Conservation (phyloP, 2,329 filamentous ascomycete species). For the Cercospora sp. region DNA sequence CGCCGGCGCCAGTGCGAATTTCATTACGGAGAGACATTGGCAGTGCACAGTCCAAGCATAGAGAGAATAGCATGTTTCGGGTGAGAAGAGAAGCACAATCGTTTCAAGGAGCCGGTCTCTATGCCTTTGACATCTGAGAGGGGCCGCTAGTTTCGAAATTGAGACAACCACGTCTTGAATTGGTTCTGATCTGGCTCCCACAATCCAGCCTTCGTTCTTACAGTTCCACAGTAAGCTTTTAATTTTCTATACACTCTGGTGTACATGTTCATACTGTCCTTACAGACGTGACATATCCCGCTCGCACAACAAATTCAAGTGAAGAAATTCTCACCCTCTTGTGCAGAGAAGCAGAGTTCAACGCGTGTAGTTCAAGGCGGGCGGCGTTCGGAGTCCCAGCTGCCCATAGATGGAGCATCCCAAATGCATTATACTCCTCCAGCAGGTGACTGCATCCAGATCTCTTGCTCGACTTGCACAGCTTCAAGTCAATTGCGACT, state of each 20-base stretch:
- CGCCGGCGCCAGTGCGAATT: background rate
- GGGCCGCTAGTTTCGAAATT: background rate
- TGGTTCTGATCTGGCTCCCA: background rate
- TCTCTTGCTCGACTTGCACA: background rate
- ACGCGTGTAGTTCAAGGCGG: background rate
- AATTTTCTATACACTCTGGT: background rate
- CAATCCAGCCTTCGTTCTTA: background rate
- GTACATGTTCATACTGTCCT: background rate
- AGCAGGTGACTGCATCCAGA: background rate
- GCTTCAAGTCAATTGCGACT: background rate
- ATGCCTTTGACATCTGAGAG: background rate
- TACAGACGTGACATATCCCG: background rate
- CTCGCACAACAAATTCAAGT: background rate
- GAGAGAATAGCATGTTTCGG: background rate
- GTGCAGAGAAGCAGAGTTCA: background rate
- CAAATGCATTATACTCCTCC: background rate
- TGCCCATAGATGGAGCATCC: background rate
- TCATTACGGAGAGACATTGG: background rate
- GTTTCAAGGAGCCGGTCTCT: background rate
- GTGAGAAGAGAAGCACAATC: background rate
- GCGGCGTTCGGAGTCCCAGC: background rate
- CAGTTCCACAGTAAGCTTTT: background rate
- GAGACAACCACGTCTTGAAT: background rate
- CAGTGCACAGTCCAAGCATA: background rate
- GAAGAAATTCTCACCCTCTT: background rate